Conservation (phyloP, 2,329 filamentous ascomycete species). For the Chaetomiaceae sp. region DNA sequence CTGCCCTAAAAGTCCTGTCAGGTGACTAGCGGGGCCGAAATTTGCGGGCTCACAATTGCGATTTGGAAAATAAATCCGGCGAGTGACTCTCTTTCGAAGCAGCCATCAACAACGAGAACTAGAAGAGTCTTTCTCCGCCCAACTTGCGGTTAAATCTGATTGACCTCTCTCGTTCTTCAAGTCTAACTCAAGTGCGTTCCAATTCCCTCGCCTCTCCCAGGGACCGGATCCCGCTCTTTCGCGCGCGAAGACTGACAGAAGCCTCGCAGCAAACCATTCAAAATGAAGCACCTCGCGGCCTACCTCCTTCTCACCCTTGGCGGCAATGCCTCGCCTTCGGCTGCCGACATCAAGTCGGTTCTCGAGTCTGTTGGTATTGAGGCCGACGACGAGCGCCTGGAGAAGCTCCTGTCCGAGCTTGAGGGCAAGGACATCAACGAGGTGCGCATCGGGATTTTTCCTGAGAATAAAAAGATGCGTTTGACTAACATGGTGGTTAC, state of each 20-base stretch:
- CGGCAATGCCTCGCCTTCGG: conserved; percentile 85
- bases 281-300: conserved; percentile 99
- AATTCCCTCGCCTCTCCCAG: no score
- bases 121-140: conserved; percentile 99
- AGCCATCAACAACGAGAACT: conserved; percentile 56
- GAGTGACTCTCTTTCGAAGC: conserved; percentile 25
- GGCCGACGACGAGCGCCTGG: conserved; percentile 79
- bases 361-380: conserved; percentile 94
- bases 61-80: conserved; percentile 23
- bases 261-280: conserved; percentile 35
- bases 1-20: conserved; percentile 23
- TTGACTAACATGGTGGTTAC: conserved; percentile 19
- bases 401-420: conserved; percentile 83
- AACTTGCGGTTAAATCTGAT: conserved; percentile 98
- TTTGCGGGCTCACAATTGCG: conserved; percentile 22
- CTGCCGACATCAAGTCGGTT: conserved; percentile 78
- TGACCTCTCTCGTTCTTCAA: conserved; percentile 83
- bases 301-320: conserved; percentile 95
- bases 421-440: conserved; percentile 88
- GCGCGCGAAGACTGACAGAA: neutral
- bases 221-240: no score
- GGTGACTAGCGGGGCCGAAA: conserved; percentile 21
- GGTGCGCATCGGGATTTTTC: conserved; percentile 51
- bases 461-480: neutral
- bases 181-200: conserved; percentile 20